Percentiles rank a stretch among this genome's conserved stretches.
Evolutionary conservation across 2,329 filamentous ascomycete species (phyloP).

Genomic region (Diaporthe ampelina): DNA sequence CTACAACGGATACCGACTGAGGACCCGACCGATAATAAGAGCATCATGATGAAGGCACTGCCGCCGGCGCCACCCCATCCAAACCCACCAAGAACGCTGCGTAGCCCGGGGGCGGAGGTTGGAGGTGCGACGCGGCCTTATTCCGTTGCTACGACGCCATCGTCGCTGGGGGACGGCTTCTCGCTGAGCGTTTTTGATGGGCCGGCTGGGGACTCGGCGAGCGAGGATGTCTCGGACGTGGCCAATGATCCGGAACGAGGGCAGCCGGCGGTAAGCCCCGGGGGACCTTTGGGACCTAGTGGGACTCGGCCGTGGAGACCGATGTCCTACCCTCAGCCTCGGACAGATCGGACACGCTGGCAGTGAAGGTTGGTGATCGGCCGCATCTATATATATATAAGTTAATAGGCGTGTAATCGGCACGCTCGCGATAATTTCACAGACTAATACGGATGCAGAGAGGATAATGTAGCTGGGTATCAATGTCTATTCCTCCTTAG

Average conservation of each 20-base stretch:
- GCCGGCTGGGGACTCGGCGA: neutral
- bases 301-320: constrained; percentile 2
- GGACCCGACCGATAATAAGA: neutral
- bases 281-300: neutral
- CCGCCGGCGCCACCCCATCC: neutral
- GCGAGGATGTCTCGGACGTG: neutral
- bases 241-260: neutral
- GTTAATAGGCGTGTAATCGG: neutral
- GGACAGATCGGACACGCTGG: constrained; percentile 8
- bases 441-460: neutral
- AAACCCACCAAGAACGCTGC: neutral
- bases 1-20: constrained; percentile 23
- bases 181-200: neutral
- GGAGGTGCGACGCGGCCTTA: neutral
- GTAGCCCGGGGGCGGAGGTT: neutral
- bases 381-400: neutral
- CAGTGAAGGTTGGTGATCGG: neutral
- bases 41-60: neutral
- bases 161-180: neutral
- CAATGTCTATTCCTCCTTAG: constrained; percentile 18
- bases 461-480: neutral
- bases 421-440: neutral
- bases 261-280: neutral
- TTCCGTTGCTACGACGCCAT: constrained; percentile 10
- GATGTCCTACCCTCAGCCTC: constrained; percentile 8